Base-by-base conservation (phyloP, 768 basidiomycete species). In the Hygrophorus pudorinus region DNA sequence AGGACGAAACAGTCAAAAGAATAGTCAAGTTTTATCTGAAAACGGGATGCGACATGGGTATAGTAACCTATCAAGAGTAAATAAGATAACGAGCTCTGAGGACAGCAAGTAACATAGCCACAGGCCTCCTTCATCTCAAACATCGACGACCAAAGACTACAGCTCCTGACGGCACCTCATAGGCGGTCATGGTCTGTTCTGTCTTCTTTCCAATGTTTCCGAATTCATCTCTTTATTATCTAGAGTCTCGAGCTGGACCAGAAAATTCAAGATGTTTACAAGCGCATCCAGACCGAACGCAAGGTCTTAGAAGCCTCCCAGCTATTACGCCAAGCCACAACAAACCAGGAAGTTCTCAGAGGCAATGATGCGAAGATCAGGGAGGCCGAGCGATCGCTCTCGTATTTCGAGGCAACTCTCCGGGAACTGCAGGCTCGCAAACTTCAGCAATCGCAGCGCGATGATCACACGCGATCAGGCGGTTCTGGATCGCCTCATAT, bases 241-340 rank as follows among this genome's bases (percentile, higher is more conserved):
- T 55, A 73, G 72, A 64, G 63, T 61, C 62, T 70, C 54, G 83
- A 87, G 66, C 71, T 90, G 66, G 88, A 91, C 78, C 81, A 81
- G 76, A 93, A 92, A 78, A 90, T 93, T 61, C 80, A 82, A 62
- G 87, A 90, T 64, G 80, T 92, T 56, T 78, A 82, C 68, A 83
- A 78, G 65, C 85, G 85, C 62, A 92, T 94, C 61, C 78, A 84
- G 67, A 91, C 85, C 29, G 89, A 94, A 68, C 85, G 84, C 65
- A 92, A 89, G 75, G 81, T 93, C 60, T 72, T 94, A 52, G 87
- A 92, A 63, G 90, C 82, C 13, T 79, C 81, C 21, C 77, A 83
- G 58, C 73, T 76, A 52, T 71, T 93, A 45, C 76, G 83, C 37
- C 76, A 79, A 60, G 90, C 90, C 2, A 92, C 90, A 27, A 75